Base-by-base conservation (phyloP, 1,284 basidiomycete species). In the Rhodofomes roseus region DNA sequence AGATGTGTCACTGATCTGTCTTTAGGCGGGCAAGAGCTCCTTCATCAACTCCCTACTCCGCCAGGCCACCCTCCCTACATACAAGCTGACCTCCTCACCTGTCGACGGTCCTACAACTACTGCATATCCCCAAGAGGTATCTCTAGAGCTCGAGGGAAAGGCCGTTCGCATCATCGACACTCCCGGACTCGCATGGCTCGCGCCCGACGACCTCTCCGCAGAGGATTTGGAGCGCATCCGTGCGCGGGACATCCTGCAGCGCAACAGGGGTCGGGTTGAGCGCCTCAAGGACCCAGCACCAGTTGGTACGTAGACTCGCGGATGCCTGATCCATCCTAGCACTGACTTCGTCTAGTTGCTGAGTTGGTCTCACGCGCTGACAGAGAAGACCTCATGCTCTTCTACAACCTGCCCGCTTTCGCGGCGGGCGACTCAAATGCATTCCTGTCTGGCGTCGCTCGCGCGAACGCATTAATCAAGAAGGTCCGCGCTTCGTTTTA, bases 321-420 rank as follows among this genome's bases (percentile, higher is more conserved):
- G 18, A 29, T 18, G 51, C 23, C 18, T 27, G n/a, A 2, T 56
- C 48, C 23, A 58, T 57, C 29, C 58, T 50, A 20, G 58, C 44
- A 27, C 29, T 54, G 56, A 20, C 27, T n/a, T 31, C 8, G 18
- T 5, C 18, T 67, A 94, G 93, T 92, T 62, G 77, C 82, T 34
- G 81, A 90, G 63, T 85, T 97, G 61, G 79, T 96, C n/a, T 73
- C 82, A 34, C 85, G 86, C 37, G 86, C 90, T 16, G 86, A 85
- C 65, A 76, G 82, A 20, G 89, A 95, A 69, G 95, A 96, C 73
- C 78, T 97, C 53, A 95, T 96, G 90, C 77, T 96, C 50, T 79
- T 89, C 57, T 96, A 96, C 78, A 89, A 85, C 68, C 80, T 96
- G n/a, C 92, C 95, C 14, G 90, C 88, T 23, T 96, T 96, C 71